Base-by-base conservation (phyloP, 1,139 yeast species). In the Sugiyamaella xylanicola region DNA sequence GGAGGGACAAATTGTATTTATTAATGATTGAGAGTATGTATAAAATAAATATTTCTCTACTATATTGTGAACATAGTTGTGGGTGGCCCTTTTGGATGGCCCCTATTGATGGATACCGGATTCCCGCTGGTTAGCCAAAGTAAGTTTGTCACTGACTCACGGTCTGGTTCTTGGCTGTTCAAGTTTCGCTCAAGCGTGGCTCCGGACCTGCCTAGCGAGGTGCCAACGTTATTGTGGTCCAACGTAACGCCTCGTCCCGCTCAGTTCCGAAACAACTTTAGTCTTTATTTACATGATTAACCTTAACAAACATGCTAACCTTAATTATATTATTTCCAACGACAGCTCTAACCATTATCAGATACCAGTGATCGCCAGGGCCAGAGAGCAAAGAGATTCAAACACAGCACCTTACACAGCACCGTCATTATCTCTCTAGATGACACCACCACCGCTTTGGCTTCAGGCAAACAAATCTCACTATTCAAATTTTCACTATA, bases 301-400 rank as follows among this genome's bases (percentile, higher is more conserved):
- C 37, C 37, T 32, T 32, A 32, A 32, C 9, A 7, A 13, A 32
- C n/a, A n/a, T n/a, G n/a, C 5, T n/a, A 32, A 32, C 37, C 37
- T 32, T 32, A 32, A 32, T 32, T 32, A 32, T 32, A 32, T 32
- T 32, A 32, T 32, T 32, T 32, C 13, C 15, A 32, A 32, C 37
- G 15, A 32, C 37, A 11, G 15, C 15, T 11, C 37, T 32, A 32
- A 32, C 37, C 37, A 11, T n/a, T 32, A 8, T 32, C 37, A 32
- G 37, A 32, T 32, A 32, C 37, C 37, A 32, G 43, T 40, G 43
- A 40, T 40, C 43, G 43, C 43, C 43, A 40, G 43, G 43, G 43
- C 43, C 43, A 19, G 21, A 19, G 15, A 32, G 37, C 15, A 8
- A 32, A 32, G 13, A 8, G 37, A n/a, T 32, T 32, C 15, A 32